phyloP scores from a whole-genome alignment of 148 eudicot genomes.

The Rhododendron vialii region DNA sequence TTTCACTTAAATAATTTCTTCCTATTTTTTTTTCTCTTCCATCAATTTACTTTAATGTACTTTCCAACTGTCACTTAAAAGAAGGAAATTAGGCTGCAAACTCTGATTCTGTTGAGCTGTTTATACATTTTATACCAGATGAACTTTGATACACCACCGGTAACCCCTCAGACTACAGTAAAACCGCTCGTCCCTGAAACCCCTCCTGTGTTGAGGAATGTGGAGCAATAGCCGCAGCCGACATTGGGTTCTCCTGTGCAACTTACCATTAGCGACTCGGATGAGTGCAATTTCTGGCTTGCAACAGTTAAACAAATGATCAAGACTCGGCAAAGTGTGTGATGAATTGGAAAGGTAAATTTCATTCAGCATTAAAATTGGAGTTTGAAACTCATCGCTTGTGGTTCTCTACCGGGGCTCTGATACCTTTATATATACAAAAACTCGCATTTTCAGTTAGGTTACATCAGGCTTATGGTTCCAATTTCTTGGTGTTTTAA shows the following conservation, averaged over 20 bases:
- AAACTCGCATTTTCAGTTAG: not conserved
- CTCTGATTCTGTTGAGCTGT: not conserved
- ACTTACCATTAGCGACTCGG: conserved; percentile 25
- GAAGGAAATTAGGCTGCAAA: not conserved
- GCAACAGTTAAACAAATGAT: conserved; percentile 22
- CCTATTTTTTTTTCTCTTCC: too few relatives aligned
- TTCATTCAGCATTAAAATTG: not conserved
- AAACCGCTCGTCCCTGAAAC: conserved; percentile 62
- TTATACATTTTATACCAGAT: conserved; percentile 27
- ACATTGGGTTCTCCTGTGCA: conserved; percentile 76
- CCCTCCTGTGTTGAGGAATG: conserved; percentile 62
- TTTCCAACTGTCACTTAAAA: not conserved
- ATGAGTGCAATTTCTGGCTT: conserved; percentile 28
- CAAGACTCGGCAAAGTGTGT: conserved; percentile 17
- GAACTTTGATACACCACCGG: conserved; percentile 53
- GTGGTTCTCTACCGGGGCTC: not conserved
- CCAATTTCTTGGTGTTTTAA: too few relatives aligned
- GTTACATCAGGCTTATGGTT: not conserved
- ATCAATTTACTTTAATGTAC: not conserved
- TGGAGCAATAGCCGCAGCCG: conserved; percentile 79
- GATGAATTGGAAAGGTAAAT: conserved; percentile 5
- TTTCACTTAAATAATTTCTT: not conserved
- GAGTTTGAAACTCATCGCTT: not conserved
- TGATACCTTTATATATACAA: conserved; percentile 17
- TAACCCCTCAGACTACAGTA: conserved; percentile 59